Percentiles rank a stretch among this genome's conserved stretches.
Evolutionary conservation across 768 basidiomycete species (phyloP).

Genomic region (Amanita pallidorosea): DNA sequence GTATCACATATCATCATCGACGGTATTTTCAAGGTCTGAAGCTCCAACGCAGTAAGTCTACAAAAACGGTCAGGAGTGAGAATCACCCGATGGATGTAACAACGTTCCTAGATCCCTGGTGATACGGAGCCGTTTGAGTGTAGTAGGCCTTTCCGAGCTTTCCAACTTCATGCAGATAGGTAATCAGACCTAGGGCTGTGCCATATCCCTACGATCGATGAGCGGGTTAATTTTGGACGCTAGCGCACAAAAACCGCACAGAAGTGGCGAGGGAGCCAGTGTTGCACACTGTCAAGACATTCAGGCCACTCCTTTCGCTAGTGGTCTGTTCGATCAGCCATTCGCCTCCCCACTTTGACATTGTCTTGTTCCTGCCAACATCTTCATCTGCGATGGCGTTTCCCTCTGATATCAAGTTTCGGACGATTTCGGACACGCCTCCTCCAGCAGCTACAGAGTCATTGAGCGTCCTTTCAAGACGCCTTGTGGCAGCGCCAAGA

Average conservation of each 20-base stretch:
- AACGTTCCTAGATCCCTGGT: slow-evolving; percentile 74
- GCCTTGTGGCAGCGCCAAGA: slow-evolving; percentile 74
- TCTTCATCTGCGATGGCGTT: slow-evolving; percentile 77
- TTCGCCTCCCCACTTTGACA: slow-evolving; percentile 78
- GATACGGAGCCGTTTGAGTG: slow-evolving; percentile 91
- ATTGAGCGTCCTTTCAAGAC: slow-evolving; percentile 47
- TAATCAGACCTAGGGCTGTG: slow-evolving; percentile 90
- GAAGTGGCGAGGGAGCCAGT: slow-evolving; percentile 96
- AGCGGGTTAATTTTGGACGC: not conserved
- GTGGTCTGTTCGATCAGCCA: slow-evolving; percentile 60
- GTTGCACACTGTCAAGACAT: slow-evolving; percentile 91
- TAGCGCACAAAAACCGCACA: slow-evolving; percentile 29
- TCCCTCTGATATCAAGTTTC: slow-evolving; percentile 61
- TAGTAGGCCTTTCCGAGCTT: slow-evolving; percentile 79
- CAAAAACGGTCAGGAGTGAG: not conserved
- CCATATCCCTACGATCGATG: slow-evolving; percentile 68
- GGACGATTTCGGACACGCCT: slow-evolving; percentile 36
- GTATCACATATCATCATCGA: slow-evolving; percentile 95
- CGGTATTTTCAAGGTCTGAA: slow-evolving; percentile 74
- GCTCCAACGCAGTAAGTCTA: slow-evolving; percentile 84
- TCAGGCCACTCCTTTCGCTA: slow-evolving; percentile 35
- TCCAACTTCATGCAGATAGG: slow-evolving; percentile 70
- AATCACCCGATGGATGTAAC: not conserved
- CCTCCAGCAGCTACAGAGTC: slow-evolving; percentile 28
- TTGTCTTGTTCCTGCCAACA: slow-evolving; percentile 73